Conservation (phyloP, 768 basidiomycete species). For the Dictyophora rubrovolvata region DNA sequence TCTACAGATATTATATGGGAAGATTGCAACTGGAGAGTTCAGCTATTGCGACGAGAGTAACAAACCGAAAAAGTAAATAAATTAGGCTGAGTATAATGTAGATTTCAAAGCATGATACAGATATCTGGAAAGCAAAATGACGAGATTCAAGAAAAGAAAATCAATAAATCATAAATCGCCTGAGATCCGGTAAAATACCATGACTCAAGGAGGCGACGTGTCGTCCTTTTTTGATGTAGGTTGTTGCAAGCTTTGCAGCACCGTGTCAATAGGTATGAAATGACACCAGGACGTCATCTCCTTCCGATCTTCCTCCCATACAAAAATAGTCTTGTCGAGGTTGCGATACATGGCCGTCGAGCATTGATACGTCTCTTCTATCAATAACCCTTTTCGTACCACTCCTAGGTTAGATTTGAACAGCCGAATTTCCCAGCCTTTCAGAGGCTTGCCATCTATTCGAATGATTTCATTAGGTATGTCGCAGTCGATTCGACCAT, state of each 20-base stretch:
- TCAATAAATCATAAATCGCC: not conserved
- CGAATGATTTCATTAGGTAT: slow-evolving; percentile 49
- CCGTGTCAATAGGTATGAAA: slow-evolving; percentile 64
- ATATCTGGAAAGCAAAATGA: not conserved
- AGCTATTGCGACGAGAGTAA: too few species aligned
- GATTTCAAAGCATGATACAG: not conserved
- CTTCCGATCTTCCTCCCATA: slow-evolving; percentile 59
- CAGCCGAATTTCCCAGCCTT: slow-evolving; percentile 81
- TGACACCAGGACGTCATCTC: slow-evolving; percentile 74
- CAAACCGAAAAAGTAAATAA: not conserved
- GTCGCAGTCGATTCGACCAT: slow-evolving; percentile 72
- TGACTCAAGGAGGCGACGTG: not conserved
- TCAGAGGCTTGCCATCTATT: slow-evolving; percentile 58
- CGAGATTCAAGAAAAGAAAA: not conserved
- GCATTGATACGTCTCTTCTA: slow-evolving; percentile 66
- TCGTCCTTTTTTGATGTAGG: not conserved
- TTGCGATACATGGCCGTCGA: slow-evolving; percentile 71
- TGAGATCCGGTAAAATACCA: not conserved
- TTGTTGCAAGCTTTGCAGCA: not conserved
- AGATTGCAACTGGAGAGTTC: too few species aligned
- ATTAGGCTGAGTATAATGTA: not conserved
- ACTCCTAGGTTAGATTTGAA: slow-evolving; percentile 68
- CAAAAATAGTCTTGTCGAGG: slow-evolving; percentile 50
- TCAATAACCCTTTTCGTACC: slow-evolving; percentile 41
- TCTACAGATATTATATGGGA: too few species aligned